Evolutionary conservation across 768 basidiomycete species (phyloP), one percentile per base, ranked within the genome.

Genomic region (Mycena epipterygia): DNA sequence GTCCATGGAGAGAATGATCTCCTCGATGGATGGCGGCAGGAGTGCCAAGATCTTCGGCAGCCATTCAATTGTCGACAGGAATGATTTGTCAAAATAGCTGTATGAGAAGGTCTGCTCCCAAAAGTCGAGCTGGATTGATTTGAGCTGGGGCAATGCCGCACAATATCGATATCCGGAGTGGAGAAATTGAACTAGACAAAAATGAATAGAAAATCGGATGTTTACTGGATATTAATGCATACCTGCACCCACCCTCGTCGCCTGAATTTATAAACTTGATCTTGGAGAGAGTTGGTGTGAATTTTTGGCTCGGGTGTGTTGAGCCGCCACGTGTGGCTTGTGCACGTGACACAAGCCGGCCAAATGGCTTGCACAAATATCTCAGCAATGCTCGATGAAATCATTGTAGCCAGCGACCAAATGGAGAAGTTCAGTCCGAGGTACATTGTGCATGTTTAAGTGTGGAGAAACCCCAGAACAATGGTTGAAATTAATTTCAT

Each of bases 1-100:
- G 16, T 13, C 16, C 59, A 61, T 49, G 25, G 12, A 32, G 33
- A 61, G 59, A 46, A 49, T 35, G 59, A 61, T 49, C 30, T 61
- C 44, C 32, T 61, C 44, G 32, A 61, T 61, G 44, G 59, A 48
- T 27, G 59, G 30, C 32, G 59, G 59, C 46, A 49, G 30, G 21
- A 35, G 29, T 46, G 44, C 59, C 23, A 61, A 23, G 33, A 61
- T 61, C 44, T 61, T 46, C 21, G 59, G 59, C 30, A 61, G 42
- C 58, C 41, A 46, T 33, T 60, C 29, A n/a, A 44, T 46, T 44
- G 58, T 46, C 25, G 39, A 41, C 25, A 59, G 57, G 57, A 59
- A 59, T 42, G 57, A 41, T 27, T 59, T 30, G 57, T 59, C 41
- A 25, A 59, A 41, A 59, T n/a, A n/a, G n/a, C n/a, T n/a, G n/a